Evolutionary conservation across 225 moss, liverwort and hornwort genomes (phyloP), one percentile per base, ranked within the genome.

Genomic region (Physcomitrium patens): DNA sequence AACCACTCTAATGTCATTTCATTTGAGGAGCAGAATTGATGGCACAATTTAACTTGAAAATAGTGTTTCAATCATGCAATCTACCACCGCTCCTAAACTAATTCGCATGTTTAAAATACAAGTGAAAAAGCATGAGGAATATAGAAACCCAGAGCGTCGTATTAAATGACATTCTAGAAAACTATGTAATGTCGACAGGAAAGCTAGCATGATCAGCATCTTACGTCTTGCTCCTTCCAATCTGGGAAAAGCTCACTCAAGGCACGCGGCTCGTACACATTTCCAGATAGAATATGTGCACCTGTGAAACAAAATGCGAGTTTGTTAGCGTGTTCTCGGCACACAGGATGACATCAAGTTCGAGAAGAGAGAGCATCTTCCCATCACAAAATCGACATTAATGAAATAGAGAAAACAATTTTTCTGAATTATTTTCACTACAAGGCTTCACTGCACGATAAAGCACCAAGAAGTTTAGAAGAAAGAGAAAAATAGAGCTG

Each of bases 251-350:
- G 87, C 82, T 94, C 94, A 74, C 81, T 78, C 58, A 94, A 77
- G 17, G 87, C 82, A 80, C 86, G 83, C 10, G 90, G 80, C 79
- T 94, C 94, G 52, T 77, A 87, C 13, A 92, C 88, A 83, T 94
- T 94, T 67, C 94, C 94, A 22, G 94, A 94, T 18, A 94, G 69
- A 59, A 86, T 84, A 64, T 94, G 94, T 44, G 94, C 91, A 76
- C 92, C 92, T 94, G 83, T 50, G 23, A 68, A 60, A 7, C 48
- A 60, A 61, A 78, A 65, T 48, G 5, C 52, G 10, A 75, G 56
- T 23, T 44, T 12, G 17, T 65, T 13, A 8, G 26, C 42, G 19
- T 27, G 1, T n/a, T 46, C 46, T 60, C 47, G 16, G 66, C 49
- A 24, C 54, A 53, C 53, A 13, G 12, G 41, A 37, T 37, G 14